A percentile compares a stretch with the other conserved stretches of the same genome.
phyloP scores from a whole-genome alignment of 2,329 filamentous ascomycete genomes.

The Verticillium alfalfae region DNA sequence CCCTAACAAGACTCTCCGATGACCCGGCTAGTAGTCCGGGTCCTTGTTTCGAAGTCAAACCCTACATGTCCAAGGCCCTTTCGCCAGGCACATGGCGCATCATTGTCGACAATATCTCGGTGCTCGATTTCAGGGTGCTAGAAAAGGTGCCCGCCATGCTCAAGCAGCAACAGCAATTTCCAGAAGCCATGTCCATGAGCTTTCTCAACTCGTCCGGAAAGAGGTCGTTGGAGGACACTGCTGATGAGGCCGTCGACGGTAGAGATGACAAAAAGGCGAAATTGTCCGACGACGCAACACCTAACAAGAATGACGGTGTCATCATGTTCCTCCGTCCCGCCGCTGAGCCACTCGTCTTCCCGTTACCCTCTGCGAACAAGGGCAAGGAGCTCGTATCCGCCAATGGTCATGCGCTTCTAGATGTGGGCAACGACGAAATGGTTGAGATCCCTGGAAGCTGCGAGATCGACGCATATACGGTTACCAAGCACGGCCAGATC shows the following conservation, averaged over 20 bases:
- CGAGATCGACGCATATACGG: conserved; percentile 46
- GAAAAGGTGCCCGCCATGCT: conserved; percentile 45
- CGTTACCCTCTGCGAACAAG: conserved; percentile 40
- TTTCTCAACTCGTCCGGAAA: conserved; percentile 43
- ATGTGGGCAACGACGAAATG: conserved; percentile 43
- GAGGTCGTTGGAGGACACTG: conserved; percentile 39
- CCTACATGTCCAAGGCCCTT: conserved; percentile 37
- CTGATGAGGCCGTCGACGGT: conserved; percentile 34
- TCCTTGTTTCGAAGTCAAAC: conserved; percentile 32
- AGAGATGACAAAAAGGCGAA: conserved; percentile 37
- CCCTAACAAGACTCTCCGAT: conserved; percentile 39
- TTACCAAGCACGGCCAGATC: conserved; percentile 53
- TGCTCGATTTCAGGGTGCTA: conserved; percentile 53
- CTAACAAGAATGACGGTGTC: conserved; percentile 38
- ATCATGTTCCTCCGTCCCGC: conserved; percentile 49
- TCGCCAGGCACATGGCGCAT: conserved; percentile 54
- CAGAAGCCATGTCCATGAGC: conserved; percentile 10
- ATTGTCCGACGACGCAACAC: conserved; percentile 22
- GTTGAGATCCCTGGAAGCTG: conserved; percentile 42
- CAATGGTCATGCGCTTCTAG: conserved; percentile 44
- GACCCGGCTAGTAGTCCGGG: conserved; percentile 29
- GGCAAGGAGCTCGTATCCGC: conserved; percentile 38
- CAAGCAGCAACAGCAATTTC: conserved; percentile 13
- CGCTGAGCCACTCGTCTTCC: conserved; percentile 45
- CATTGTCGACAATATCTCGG: conserved; percentile 38